Base-by-base conservation (phyloP, 192 early-diverging fungal genomes). In the Coemansia sp. region DNA sequence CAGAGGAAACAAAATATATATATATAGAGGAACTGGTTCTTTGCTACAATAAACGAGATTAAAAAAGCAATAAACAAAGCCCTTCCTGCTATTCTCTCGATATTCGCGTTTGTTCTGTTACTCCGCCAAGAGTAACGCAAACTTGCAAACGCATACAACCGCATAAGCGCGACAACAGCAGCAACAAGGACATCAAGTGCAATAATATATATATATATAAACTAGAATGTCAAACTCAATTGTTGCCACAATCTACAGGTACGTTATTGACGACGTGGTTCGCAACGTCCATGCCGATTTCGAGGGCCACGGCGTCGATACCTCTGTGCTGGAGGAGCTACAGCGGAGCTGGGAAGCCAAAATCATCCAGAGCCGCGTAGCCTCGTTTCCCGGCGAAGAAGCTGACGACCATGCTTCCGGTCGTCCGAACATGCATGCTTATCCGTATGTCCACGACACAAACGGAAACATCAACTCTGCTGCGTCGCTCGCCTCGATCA, bases 241-340 rank as follows among this genome's bases (percentile, higher is more conserved):
- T 67, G 79, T 82, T 14, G 79, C 79, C 11, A 67, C 73, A 72
- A 76, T 92, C 49, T 99, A 99, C 77, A 84, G 86, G 40, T 89
- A 88, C 69, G 91, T 99, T 48, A 96, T 99, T 66, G 89, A 93
- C 79, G 94, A 99, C 66, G 96, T 99, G 51, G 92, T 95, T 63
- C 85, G 88, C 58, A 91, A 95, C 68, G 89, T 94, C 28, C 87
- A 88, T 42, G 83, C 84, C 14, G 90, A 95, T 42, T 99, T 97
- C 87, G 91, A 92, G 48, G 89, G 92, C 61, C 87, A 92, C 77
- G 96, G 96, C 32, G 86, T 97, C 22, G 90, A 96, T 60, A 92
- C 93, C 30, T 83, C 89, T 28, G 89, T 96, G 22, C 84, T 99
- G 32, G 84, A 87, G 33, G 94, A 97, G 64, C 83, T 99, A 62